Evolutionary conservation across 306 rosid genomes (phyloP), one percentile per base, ranked within the genome.

Genomic region (Corylus americana): DNA sequence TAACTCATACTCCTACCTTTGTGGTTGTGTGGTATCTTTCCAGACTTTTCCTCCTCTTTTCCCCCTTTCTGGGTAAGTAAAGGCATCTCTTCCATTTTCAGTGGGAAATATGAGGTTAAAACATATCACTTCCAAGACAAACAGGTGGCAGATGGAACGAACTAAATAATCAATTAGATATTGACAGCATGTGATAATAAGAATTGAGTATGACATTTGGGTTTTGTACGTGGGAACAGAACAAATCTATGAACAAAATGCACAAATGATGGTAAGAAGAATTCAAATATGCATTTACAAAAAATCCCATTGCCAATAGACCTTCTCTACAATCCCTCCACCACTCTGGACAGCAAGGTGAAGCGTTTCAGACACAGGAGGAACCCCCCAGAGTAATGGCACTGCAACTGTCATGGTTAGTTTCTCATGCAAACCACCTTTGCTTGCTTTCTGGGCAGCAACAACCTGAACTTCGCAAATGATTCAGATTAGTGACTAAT

Each of bases 291-390:
- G 67, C 71, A 80, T 86, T 77, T 90, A 95, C 91, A 92, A 86
- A 83, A 94, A 95, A 78, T 95, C 89, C 94, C 97, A 95, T 81
- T 95, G 98, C 98, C 97, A 92, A 73, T 89, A 95, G 29, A 92
- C 92, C 86, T 91, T 95, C 74, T 95, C 98, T 81, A 95, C 98
- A 79, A 95, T 92, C 54, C 98, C 98, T 78, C 98, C 98, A 7
- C 98, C 98, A 78, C 98, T 92, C 88, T 89, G 92, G 85, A 95
- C 98, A 14, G 98, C 98, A 4, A 92, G 94, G 84, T 90, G 98
- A 74, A 95, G 98, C 5, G 91, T 95, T 85, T 95, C 98, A 55
- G 97, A 91, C 71, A 87, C 98, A 31, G 98, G 98, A 83, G 98
- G 98, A 76, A 92, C 97, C 37, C 97, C 98, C 98, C 98, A 95